Evolutionary conservation across 129 eudicot genomes (phyloP).

Genomic region (Dittrichia graveolens): DNA sequence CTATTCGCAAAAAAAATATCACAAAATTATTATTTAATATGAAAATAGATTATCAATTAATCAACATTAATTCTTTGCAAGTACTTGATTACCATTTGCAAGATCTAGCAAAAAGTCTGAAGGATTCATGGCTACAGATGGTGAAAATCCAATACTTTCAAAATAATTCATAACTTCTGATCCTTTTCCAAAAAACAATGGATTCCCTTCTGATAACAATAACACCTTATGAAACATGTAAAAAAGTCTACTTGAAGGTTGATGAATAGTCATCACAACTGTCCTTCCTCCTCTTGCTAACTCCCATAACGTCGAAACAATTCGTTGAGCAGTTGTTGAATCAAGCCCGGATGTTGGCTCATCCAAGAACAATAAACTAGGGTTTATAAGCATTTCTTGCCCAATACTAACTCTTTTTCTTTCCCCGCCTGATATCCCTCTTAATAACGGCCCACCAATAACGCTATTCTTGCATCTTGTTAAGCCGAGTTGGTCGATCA

Average conservation of each 20-base stretch:
- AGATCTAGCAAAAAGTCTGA: constrained; percentile 83
- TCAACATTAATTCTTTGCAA: background rate
- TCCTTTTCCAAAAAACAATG: constrained; percentile 75
- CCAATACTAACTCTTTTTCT: constrained; percentile 93
- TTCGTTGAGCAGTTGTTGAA: constrained; percentile 83
- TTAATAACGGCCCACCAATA: constrained; percentile 52
- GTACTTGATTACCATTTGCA: constrained; percentile 58
- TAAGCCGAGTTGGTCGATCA: constrained; percentile 62
- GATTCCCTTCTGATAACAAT: constrained; percentile 74
- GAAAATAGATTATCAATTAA: background rate
- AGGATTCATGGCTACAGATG: constrained; percentile 84
- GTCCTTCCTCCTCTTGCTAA: constrained; percentile 77
- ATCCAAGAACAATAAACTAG: constrained; percentile 76
- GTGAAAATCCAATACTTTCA: constrained; percentile 54
- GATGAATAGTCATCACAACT: constrained; percentile 82
- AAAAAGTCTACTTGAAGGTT: constrained; percentile 82
- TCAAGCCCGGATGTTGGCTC: constrained; percentile 95
- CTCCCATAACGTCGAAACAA: constrained; percentile 73
- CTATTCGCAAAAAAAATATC: constrained; percentile 26
- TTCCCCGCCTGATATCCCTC: constrained; percentile 87
- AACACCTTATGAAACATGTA: constrained; percentile 91
- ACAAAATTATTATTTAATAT: background rate
- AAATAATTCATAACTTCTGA: constrained; percentile 65
- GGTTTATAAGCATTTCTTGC: constrained; percentile 87
- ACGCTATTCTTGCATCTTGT: constrained; percentile 62